Evolutionary conservation across 1,284 basidiomycete genomes (phyloP).

Genomic region (Athelia psychrophila): DNA sequence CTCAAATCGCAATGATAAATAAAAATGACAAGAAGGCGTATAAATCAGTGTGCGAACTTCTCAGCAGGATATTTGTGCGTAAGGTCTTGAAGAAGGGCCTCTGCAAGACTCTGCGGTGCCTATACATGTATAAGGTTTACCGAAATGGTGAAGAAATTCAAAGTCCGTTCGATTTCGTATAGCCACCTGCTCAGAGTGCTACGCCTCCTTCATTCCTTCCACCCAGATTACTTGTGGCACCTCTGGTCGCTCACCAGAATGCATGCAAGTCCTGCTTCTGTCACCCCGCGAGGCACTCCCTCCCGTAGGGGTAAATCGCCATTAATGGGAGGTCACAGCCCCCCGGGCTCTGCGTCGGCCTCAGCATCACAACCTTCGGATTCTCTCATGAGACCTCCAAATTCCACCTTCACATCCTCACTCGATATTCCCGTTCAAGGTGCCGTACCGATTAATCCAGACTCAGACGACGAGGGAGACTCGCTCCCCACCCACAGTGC

Average conservation of each 20-base stretch:
- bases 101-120: too few species aligned
- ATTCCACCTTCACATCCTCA: constrained; percentile 46
- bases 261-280: not conserved
- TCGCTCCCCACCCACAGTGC: constrained; percentile 17
- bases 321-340: constrained; percentile 14
- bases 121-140: too few species aligned
- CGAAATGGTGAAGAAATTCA: too few species aligned
- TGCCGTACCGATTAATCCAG: constrained; percentile 35
- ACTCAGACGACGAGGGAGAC: not conserved
- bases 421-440: constrained; percentile 52
- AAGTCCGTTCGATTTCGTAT: too few species aligned
- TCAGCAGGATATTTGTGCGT: too few species aligned
- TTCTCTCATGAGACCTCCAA: constrained; percentile 32
- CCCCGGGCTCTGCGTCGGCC: constrained; percentile 15
- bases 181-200: too few species aligned
- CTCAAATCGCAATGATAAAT: too few species aligned
- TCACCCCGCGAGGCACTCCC: constrained; percentile 19
- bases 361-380: constrained; percentile 27
- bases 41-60: too few species aligned
- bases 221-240: not conserved
- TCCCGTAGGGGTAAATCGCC: constrained; percentile 28
- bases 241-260: not conserved
- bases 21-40: too few species aligned
- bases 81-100: too few species aligned
- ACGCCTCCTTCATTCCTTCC: too few species aligned